Base-by-base conservation (phyloP, 169 alveolate genomes). In the Amoebophrya sp. region DNA sequence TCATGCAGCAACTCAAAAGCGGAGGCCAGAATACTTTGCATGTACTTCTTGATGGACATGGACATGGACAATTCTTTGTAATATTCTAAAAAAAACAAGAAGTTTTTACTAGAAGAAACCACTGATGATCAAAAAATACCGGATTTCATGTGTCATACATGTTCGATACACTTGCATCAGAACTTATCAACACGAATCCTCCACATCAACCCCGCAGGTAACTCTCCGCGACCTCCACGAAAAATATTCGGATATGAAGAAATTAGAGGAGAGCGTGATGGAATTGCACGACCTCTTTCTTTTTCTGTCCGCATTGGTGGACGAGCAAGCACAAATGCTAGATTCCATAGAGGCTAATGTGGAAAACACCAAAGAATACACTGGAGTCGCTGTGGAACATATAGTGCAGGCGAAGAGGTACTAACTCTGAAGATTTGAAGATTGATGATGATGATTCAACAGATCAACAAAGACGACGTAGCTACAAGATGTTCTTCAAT, bases 221-320 rank as follows among this genome's bases (percentile, higher is more conserved):
- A 26, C 83, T 1, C 26, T 65, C 33, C 26, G 26, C 83, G 83
- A 65, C 83, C 83, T 65, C 39, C 83, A 65, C 83, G 83, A 65
- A 10, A 65, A 65, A 18, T 65, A 65, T 65, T 65, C 83, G 83
- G 83, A 65, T 26, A 65, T 65, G 83, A 65, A 65, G 83, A 65
- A 65, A 36, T 26, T 65, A 26, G 83, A 65, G 83, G 83, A 65
- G 83, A 26, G 38, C 36, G 83, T 65, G 83, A 6, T 65, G 83
- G 83, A 65, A 36, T 26, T 65, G 83, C 83, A 65, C 83, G 83
- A 65, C 33, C 83, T 65, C 39, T 65, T 65, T 18, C 33, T 65
- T 6, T 65, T 12, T 26, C 83, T 65, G 10, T 65, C 83, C 83
- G 83, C 83, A 6, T 65, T 65, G 33, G 83, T 65, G 12, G 83